Conservation (phyloP, 2,329 filamentous ascomycete genomes). For the Hymenoscyphus occultus region DNA sequence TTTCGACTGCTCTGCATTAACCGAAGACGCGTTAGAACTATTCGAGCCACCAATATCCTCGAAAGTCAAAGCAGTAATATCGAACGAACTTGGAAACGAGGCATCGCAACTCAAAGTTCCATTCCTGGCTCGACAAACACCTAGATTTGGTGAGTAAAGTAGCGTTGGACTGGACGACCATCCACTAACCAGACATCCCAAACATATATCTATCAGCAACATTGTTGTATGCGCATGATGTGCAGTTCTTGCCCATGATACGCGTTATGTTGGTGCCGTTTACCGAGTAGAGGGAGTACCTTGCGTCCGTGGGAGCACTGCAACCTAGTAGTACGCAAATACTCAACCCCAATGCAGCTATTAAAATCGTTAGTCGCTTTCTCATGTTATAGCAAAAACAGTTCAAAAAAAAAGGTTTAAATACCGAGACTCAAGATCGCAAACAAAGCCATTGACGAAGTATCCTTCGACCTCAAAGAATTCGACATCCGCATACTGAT, state of each 20-base stretch:
- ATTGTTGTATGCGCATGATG: slow-evolving; percentile 7
- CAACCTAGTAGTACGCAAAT: slow-evolving; percentile 7
- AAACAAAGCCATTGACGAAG: neutral
- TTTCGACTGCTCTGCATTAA: neutral
- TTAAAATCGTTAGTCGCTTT: neutral
- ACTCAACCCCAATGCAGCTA: neutral
- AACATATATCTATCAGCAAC: slow-evolving; percentile 11
- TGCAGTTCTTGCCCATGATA: slow-evolving; percentile 7
- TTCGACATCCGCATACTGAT: neutral
- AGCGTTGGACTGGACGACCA: neutral
- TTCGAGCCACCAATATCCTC: neutral
- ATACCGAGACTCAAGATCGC: neutral
- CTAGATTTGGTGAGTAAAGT: neutral
- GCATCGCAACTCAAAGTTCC: neutral
- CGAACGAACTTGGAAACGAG: neutral
- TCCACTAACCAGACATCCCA: slow-evolving; percentile 11
- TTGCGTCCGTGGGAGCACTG: slow-evolving; percentile 6
- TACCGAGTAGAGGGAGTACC: slow-evolving; percentile 5
- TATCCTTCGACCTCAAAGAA: neutral
- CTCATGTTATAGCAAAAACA: neutral
- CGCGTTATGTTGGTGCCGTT: slow-evolving; percentile 9
- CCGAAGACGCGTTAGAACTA: neutral
- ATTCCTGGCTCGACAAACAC: neutral
- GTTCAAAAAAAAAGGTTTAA: neutral
- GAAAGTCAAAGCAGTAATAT: neutral